These are phyloP conservation scores for Saccharomyces kudriavzevii DNA, from an alignment of 805 yeast species.

Conservation along the genomic window DNA sequence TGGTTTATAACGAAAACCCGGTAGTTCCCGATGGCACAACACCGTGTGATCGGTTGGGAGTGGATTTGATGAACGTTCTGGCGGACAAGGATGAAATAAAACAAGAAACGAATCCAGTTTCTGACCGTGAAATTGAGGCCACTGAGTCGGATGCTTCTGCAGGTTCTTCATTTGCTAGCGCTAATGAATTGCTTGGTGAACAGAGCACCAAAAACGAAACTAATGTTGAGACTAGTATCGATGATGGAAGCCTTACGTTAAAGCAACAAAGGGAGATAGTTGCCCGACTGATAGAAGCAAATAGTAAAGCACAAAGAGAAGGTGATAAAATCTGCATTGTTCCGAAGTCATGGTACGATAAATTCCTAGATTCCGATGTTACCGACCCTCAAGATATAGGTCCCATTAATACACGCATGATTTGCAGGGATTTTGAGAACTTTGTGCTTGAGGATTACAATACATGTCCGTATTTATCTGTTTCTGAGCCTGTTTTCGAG, in stretches of 20 bases:
- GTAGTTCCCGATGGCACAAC: background rate
- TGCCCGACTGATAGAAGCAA: conserved; percentile 7
- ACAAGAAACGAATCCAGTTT: background rate
- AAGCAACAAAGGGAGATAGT: conserved; percentile 16
- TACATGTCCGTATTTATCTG: conserved; percentile 26
- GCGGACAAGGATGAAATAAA: background rate
- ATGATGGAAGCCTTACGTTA: conserved; percentile 1
- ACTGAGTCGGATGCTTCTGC: background rate
- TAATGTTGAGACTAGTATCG: conserved; percentile 1
- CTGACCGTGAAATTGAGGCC: background rate
- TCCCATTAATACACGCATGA: conserved; percentile 38
- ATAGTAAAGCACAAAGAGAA: conserved; percentile 26
- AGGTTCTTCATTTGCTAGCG: background rate
- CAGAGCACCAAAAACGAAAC: background rate
- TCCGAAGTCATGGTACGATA: conserved; percentile 38
- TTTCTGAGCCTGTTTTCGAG: conserved; percentile 40
- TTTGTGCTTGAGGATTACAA: conserved; percentile 31
- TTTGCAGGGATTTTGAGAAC: conserved; percentile 40
- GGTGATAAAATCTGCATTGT: conserved; percentile 45
- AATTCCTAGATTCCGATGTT: conserved; percentile 31
- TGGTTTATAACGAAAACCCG: background rate
- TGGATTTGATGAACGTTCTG: background rate
- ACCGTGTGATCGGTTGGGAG: background rate
- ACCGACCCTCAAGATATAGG: conserved; percentile 33
- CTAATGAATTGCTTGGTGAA: background rate